These are phyloP conservation scores for Graphiopsis chlorocephala DNA, from an alignment of 2,329 filamentous ascomycete species.

Conservation along the genomic window DNA sequence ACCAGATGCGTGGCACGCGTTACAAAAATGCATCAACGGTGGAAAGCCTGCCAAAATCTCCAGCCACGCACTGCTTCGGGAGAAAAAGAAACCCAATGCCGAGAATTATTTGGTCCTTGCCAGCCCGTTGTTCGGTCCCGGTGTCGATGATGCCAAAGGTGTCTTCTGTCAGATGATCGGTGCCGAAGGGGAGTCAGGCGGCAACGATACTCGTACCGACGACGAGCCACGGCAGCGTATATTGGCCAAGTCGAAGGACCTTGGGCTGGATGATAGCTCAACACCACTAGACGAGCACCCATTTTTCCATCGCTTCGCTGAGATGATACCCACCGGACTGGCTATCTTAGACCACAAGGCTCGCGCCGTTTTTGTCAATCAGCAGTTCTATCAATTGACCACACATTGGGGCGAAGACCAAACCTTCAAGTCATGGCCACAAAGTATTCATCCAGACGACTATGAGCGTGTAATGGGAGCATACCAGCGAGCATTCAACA, in stretches of 20 bases:
- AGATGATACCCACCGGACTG: conserved; percentile 45
- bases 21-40: conserved; percentile 34
- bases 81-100: not conserved
- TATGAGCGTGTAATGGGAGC: conserved; percentile 45
- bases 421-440: conserved; percentile 45
- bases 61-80: conserved; percentile 21
- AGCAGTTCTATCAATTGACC: conserved; percentile 46
- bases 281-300: conserved; percentile 37
- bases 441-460: conserved; percentile 45
- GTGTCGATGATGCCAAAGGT: conserved; percentile 13
- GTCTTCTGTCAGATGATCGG: conserved; percentile 26
- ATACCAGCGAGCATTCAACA: conserved; percentile 43
- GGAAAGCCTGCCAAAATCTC: conserved; percentile 23
- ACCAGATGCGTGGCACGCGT: conserved; percentile 34
- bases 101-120: conserved; percentile 23
- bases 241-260: not conserved
- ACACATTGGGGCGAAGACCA: conserved; percentile 40
- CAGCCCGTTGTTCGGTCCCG: conserved; percentile 25
- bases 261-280: conserved; percentile 1
- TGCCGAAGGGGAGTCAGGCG: not conserved
- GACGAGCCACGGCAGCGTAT: not conserved
- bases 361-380: conserved; percentile 47
- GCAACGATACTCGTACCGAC: not conserved
- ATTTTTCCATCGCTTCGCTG: conserved; percentile 45
- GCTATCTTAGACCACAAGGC: conserved; percentile 46